Evolutionary conservation across 352 stramenopile species (phyloP).

Genomic region (Phytophthora lateralis): DNA sequence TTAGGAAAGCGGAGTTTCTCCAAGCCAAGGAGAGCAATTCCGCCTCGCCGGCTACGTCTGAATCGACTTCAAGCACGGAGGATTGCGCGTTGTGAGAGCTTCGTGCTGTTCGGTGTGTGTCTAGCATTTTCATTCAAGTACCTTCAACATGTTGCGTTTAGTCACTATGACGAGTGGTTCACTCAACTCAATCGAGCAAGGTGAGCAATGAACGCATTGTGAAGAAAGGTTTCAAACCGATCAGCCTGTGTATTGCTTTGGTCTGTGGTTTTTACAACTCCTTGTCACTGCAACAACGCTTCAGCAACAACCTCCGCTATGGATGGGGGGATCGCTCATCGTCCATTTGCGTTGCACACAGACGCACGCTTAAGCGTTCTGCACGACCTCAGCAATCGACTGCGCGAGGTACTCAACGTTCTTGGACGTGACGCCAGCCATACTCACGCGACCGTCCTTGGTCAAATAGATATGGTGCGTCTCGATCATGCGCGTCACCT

Average conservation of each 20-base stretch:
- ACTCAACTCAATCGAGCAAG: background rate
- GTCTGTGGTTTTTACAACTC: conserved; percentile 28
- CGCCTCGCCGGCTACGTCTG: conserved; percentile 5
- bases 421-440: conserved; percentile 96
- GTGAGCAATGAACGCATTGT: background rate
- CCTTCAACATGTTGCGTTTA: conserved; percentile 16
- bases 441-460: conserved; percentile 97
- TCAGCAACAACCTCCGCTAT: conserved; percentile 6
- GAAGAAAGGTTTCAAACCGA: conserved; percentile 13
- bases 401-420: conserved; percentile 97
- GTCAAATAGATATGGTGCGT: conserved; percentile 99
- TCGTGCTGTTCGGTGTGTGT: background rate
- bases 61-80: conserved; percentile 16
- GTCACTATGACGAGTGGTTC: conserved; percentile 6
- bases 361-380: conserved; percentile 65
- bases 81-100: conserved; percentile 9
- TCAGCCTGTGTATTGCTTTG: conserved; percentile 22
- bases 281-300: conserved; percentile 21
- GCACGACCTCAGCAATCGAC: conserved; percentile 94
- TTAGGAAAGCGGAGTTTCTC: conserved; percentile 39
- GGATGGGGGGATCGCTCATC: conserved; percentile 7
- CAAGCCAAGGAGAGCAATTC: conserved; percentile 15
- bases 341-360: conserved; percentile 8
- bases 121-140: conserved; percentile 1
- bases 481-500: conserved; percentile 94